Base-by-base conservation (phyloP, 2,329 filamentous ascomycete species). In the Lithohypha guttulata region DNA sequence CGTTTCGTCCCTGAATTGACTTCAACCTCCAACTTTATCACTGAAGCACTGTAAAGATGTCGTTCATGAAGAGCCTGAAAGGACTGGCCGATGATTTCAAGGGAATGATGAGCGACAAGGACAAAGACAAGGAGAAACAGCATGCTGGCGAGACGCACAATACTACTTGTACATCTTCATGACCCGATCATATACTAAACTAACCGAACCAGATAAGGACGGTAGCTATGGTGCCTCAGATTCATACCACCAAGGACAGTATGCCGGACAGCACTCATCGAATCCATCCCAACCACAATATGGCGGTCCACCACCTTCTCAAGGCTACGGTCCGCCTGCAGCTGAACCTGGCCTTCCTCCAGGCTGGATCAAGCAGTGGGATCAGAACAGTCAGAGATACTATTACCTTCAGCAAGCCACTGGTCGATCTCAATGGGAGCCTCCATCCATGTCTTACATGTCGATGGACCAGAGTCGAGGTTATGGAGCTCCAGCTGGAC, bases 381-480 rank as follows among this genome's bases (percentile, higher is more conserved):
- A 70, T 41, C 60, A 59, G 33, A 59, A 56, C 48, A 60, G 56
- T 43, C 64, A 68, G 48, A 59, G 64, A 27, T 69, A 63, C 56
- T 69, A 63, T 55, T 68, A 64, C 43, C 53, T 67, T 40, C 64
- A 69, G 49, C 62, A 66, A 48, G 59, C 64, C 15, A 68, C 64
- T 9, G 66, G 66, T 14, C 60, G 62, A 42, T 62, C 60, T 1
- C 63, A 68, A 44, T 70, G 65, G 66, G 64, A 69, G 15, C 56
- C 57, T 27, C 65, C 66, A 3, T 47, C 55, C 9, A 20, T 39
- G 25, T 25, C 37, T 19, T 21, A 25, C 6, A 15, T 21, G 10
- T 25, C 22, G 7, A 23, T 21, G 20, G 34, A 37, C 21, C 23
- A 18, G 8, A 23, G 23, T 29, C 34, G 34, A 37, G 20, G 4